Evolutionary conservation across 2,329 filamentous ascomycete species (phyloP).

Genomic region (Venturia nashicola): DNA sequence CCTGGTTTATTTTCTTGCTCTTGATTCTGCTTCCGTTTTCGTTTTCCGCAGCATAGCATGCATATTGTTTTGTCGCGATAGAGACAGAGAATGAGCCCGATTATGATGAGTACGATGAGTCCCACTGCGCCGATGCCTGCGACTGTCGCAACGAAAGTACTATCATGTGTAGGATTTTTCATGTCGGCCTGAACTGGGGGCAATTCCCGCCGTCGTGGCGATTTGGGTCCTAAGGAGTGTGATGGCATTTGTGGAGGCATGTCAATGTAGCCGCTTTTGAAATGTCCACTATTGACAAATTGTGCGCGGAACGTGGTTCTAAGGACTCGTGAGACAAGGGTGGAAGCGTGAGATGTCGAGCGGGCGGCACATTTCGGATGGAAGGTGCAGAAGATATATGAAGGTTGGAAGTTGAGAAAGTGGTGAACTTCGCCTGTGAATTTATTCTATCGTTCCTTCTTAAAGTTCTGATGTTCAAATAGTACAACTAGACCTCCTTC

Average conservation of each 20-base stretch:
- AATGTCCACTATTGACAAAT: not conserved
- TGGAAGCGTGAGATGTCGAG: not conserved
- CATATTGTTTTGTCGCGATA: conserved; percentile 7
- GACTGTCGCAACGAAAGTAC: conserved; percentile 2
- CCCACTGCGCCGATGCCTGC: not conserved
- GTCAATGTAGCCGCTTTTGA: not conserved
- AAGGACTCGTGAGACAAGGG: not conserved
- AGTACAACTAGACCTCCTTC: too few relatives aligned
- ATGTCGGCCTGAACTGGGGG: not conserved
- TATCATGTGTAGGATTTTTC: conserved; percentile 8
- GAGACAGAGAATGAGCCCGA: conserved; percentile 7
- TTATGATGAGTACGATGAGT: conserved; percentile 5
- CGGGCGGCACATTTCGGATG: not conserved
- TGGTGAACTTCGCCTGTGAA: not conserved
- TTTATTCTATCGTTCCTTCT: not conserved
- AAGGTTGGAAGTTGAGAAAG: not conserved
- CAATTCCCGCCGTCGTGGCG: not conserved
- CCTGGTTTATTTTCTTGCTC: not conserved
- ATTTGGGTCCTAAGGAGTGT: not conserved
- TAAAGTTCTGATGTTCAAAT: not conserved
- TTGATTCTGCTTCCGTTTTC: not conserved
- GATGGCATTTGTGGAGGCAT: not conserved
- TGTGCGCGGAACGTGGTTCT: not conserved
- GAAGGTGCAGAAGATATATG: not conserved
- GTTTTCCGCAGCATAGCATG: not conserved